These are phyloP conservation scores for Curvularia spicifera DNA, from an alignment of 2,329 filamentous ascomycete species.

Conservation along the genomic window DNA sequence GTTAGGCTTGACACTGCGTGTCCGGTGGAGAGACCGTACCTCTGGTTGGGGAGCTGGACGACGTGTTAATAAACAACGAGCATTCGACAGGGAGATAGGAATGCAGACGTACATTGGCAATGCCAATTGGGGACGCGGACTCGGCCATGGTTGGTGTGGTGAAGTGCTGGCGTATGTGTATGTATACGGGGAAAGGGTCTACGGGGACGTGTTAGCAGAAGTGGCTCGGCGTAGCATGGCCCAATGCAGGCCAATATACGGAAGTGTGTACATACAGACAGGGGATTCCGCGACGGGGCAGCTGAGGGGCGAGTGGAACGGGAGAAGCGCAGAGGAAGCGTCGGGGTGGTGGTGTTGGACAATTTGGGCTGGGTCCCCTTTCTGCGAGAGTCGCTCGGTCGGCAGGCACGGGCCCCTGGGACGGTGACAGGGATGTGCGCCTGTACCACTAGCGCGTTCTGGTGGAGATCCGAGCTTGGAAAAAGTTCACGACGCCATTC, in stretches of 20 bases:
- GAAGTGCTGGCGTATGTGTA: slow-evolving; percentile 22
- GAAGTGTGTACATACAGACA: slow-evolving; percentile 6
- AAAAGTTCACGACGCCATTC: slow-evolving; percentile 44
- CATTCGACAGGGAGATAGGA: background rate
- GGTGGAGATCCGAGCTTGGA: slow-evolving; percentile 24
- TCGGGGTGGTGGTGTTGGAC: slow-evolving; percentile 35
- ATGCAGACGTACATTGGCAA: slow-evolving; percentile 69
- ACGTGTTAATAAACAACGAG: slow-evolving; percentile 42
- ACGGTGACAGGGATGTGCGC: slow-evolving; percentile 28
- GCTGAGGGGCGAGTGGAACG: slow-evolving; percentile 17
- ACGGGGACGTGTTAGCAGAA: slow-evolving; percentile 27
- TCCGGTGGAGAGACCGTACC: slow-evolving; percentile 53
- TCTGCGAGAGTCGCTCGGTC: slow-evolving; percentile 46
- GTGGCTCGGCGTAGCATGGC: background rate
- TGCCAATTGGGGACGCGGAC: slow-evolving; percentile 71
- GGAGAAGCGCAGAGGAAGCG: slow-evolving; percentile 23
- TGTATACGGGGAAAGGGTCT: slow-evolving; percentile 20
- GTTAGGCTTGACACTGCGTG: slow-evolving; percentile 40
- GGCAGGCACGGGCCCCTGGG: slow-evolving; percentile 48
- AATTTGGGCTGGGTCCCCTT: slow-evolving; percentile 45
- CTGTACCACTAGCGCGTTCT: slow-evolving; percentile 21
- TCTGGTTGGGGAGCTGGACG: slow-evolving; percentile 70
- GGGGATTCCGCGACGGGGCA: slow-evolving; percentile 9
- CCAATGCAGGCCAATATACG: background rate
- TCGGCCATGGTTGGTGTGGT: slow-evolving; percentile 61